Percentiles rank a stretch among this genome's conserved stretches.
Evolutionary conservation across 2,329 filamentous ascomycete genomes (phyloP).

Genomic region (Berkeleyomyces basicola): DNA sequence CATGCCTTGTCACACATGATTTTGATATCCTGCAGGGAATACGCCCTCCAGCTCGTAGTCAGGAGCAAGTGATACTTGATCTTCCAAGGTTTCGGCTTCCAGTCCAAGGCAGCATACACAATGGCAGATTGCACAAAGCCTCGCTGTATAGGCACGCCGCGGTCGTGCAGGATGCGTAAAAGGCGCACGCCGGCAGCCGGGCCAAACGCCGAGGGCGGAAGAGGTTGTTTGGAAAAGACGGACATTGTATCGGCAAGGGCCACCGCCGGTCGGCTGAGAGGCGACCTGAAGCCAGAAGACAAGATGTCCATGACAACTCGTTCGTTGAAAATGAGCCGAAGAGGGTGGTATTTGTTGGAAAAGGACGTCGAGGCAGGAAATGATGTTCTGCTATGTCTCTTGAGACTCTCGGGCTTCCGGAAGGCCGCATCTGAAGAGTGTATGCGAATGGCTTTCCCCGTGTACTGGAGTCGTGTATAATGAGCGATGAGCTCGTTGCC

Average conservation of each 20-base stretch:
- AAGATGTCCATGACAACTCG: conserved; percentile 10
- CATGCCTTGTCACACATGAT: conserved; percentile 11
- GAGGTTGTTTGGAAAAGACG: not conserved
- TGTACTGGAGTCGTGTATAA: not conserved
- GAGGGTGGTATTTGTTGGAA: conserved; percentile 7
- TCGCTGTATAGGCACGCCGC: conserved; percentile 1
- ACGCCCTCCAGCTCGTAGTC: conserved; percentile 5
- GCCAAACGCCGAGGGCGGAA: conserved; percentile 6
- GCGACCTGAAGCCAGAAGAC: conserved; percentile 6
- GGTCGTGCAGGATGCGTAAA: conserved; percentile 5
- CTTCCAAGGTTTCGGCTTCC: conserved; percentile 10
- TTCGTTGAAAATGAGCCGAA: conserved; percentile 11
- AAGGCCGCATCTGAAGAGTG: conserved; percentile 10
- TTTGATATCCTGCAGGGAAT: conserved; percentile 9
- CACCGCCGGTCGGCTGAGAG: not conserved
- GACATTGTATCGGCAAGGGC: not conserved
- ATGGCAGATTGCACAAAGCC: conserved; percentile 7
- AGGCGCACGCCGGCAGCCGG: conserved; percentile 10
- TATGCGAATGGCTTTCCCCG: not conserved
- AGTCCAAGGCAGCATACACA: conserved; percentile 9
- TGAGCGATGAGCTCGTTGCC: not conserved
- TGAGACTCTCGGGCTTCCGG: not conserved
- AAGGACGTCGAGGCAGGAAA: conserved; percentile 4
- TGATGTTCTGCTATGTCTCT: not conserved
- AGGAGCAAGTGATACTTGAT: conserved; percentile 3